Conservation (phyloP, 768 basidiomycete genomes). For the Mycena epipterygia region DNA sequence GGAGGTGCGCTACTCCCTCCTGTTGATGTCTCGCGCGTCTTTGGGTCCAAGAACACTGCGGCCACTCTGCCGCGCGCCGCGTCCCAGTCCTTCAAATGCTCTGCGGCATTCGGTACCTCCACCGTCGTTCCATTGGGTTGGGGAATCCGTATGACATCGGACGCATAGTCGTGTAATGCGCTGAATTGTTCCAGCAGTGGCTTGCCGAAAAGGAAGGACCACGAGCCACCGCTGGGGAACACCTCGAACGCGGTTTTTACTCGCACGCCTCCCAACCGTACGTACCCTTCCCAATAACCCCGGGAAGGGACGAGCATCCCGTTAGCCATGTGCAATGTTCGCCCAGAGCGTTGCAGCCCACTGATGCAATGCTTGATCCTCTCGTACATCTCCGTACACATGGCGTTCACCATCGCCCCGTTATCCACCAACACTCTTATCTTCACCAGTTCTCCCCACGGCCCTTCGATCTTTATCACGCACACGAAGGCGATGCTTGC, state of each 20-base stretch:
- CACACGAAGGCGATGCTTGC: conserved; percentile 19
- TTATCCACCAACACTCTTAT: conserved; percentile 28
- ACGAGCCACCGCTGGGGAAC: conserved; percentile 34
- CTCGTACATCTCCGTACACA: conserved; percentile 11
- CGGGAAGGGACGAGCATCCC: conserved; percentile 36
- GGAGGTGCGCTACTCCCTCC: conserved; percentile 11
- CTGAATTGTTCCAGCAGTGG: conserved; percentile 24
- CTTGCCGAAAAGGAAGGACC: conserved; percentile 33
- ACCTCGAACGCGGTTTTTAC: conserved; percentile 33
- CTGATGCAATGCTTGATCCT: neutral
- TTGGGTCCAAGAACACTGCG: neutral
- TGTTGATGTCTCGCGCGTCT: neutral
- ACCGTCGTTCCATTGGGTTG: neutral
- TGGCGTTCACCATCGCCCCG: conserved; percentile 37
- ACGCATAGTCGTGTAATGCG: conserved; percentile 29
- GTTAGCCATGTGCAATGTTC: conserved; percentile 48
- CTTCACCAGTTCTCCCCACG: conserved; percentile 28
- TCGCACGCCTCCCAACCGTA: conserved; percentile 27
- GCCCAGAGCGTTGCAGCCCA: neutral
- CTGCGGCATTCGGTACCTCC: neutral
- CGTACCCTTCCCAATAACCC: conserved; percentile 37
- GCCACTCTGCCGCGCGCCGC: neutral
- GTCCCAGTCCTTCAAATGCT: neutral
- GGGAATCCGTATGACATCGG: conserved; percentile 1
- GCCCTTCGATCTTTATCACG: conserved; percentile 15